phyloP scores from a whole-genome alignment of 768 basidiomycete species.

The Kwoniella sp. region DNA sequence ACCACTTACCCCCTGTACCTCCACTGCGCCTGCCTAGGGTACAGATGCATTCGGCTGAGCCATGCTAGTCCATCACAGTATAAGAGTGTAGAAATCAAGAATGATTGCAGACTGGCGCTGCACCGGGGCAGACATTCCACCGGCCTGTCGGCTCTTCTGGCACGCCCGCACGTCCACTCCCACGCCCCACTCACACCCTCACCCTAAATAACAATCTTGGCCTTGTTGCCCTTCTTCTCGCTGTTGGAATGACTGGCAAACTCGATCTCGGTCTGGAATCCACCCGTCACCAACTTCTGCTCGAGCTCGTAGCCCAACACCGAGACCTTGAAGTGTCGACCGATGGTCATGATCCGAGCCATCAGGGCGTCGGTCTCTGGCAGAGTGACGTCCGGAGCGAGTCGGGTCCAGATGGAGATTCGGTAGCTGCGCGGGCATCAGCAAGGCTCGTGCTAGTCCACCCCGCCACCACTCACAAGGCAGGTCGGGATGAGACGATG shows the following conservation, averaged over 20 bases:
- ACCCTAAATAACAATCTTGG: constrained; percentile 24
- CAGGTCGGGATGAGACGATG: constrained; percentile 84
- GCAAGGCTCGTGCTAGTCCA: neutral
- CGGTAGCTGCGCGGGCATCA: constrained; percentile 72
- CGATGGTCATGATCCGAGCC: constrained; percentile 77
- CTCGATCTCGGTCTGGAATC: constrained; percentile 91
- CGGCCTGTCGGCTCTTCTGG: too few relatives aligned
- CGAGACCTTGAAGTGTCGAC: constrained; percentile 81
- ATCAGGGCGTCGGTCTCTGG: constrained; percentile 57
- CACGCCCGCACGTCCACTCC: too few relatives aligned
- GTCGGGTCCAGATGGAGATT: constrained; percentile 93
- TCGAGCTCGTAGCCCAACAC: constrained; percentile 76
- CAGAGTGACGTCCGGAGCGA: constrained; percentile 57
- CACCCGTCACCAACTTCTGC: constrained; percentile 66
- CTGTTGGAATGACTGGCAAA: constrained; percentile 58
- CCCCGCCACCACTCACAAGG: constrained; percentile 37
- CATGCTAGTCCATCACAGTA: too few relatives aligned
- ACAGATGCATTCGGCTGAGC: too few relatives aligned
- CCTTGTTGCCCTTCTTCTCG: constrained; percentile 39
- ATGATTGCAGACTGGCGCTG: too few relatives aligned
- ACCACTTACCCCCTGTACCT: too few relatives aligned
- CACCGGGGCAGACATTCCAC: too few relatives aligned
- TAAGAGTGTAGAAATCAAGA: too few relatives aligned
- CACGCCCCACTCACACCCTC: too few relatives aligned
- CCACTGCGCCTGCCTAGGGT: too few relatives aligned